Evolutionary conservation across 2,329 filamentous ascomycete species (phyloP), one percentile per base, ranked within the genome.

Genomic region (Graphiopsis chlorocephala): DNA sequence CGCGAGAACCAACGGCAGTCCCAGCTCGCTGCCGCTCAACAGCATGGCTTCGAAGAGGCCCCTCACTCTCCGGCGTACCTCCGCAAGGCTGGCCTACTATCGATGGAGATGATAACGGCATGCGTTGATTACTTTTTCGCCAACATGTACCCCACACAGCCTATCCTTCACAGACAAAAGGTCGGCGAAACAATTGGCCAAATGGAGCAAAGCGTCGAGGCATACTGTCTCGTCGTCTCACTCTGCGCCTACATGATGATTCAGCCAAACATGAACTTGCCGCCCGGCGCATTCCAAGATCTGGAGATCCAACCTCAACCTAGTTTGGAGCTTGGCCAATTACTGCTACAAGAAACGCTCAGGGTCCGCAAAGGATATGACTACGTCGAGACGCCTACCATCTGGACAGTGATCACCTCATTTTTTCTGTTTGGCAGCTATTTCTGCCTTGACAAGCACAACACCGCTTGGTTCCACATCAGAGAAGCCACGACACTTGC

Each of bases 111-210:
- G 77, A 73, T 85, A 72, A 75, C 81, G 50, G 75, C 75, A 61
- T 88, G 85, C 72, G 78, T 88, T 65, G 85, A 88, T 52, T 85
- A 85, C 67, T 89, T 85, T 76, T 86, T 87, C 75, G 78, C 81
- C 69, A 81, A 87, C 72, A 82, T 88, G 61, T 88, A 88, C 68
- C 85, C 86, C n/a, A 86, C 86, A 61, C 86, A 87, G 79, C 86
- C 86, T 0, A 80, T 88, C 4, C 75, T 88, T 8, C 83, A 87
- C 68, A 78, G 78, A 45, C 75, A 78, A 66, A 77, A 76, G 61
- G 77, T 82, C 62, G 85, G 85, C 72, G 84, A 86, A 52, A 79
- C 79, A 10, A 78, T 86, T 53, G 78, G 82, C 53, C 79, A 78
- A 68, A 84, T 85, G 72, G 80, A 83, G 76, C 72, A 77, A 67